Evolutionary conservation across 176 grass and related monocot genomes (phyloP).

Genomic region (Olyra latifolia): DNA sequence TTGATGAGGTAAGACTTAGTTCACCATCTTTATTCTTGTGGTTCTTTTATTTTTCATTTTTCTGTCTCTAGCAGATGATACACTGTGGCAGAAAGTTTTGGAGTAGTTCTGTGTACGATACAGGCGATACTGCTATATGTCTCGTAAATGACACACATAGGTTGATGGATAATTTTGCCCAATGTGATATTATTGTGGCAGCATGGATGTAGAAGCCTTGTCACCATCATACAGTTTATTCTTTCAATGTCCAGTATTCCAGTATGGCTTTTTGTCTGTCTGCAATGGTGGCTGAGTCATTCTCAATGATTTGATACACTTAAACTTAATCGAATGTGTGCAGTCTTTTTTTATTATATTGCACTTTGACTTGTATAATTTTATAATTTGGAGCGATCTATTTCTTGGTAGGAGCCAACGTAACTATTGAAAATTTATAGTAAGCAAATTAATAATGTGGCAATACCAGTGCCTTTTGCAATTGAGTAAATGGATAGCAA

Average conservation of each 20-base stretch:
- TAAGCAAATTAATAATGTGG: background rate
- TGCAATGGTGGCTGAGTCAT: background rate
- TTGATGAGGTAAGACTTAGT: conserved; percentile 67
- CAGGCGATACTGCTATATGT: background rate
- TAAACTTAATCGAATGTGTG: background rate
- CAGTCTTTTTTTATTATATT: background rate
- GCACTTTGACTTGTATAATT: background rate
- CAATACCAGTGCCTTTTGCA: background rate
- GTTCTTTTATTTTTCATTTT: background rate
- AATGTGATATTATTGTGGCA: background rate
- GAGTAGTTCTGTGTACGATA: background rate
- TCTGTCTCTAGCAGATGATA: background rate
- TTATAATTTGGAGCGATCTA: background rate
- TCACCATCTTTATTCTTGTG: background rate
- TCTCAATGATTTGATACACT: background rate
- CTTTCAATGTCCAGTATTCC: background rate
- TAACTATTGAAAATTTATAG: background rate
- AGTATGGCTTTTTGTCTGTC: background rate
- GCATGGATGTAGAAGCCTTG: background rate
- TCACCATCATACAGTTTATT: background rate
- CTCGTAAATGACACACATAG: background rate
- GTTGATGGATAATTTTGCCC: background rate
- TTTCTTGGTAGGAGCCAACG: background rate
- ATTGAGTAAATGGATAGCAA: background rate
- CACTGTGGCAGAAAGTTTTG: background rate